Percentiles rank a stretch among this genome's conserved stretches.
Conservation (phyloP, 2,329 filamentous ascomycete species). For the Neurospora crassa region DNA sequence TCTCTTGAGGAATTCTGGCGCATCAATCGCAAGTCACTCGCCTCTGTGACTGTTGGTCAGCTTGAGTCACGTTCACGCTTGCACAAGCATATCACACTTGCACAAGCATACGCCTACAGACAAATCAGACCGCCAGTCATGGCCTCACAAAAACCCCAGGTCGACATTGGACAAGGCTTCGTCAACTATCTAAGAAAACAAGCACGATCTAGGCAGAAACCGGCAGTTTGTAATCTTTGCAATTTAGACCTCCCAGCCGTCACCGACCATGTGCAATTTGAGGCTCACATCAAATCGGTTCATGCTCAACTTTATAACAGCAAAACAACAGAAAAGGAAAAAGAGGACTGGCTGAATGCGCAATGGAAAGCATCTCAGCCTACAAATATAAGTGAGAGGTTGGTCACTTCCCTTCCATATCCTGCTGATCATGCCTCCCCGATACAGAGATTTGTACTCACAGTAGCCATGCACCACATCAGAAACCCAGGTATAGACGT, state of each 20-base stretch:
- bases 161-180: not conserved
- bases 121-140: not conserved
- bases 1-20: not conserved
- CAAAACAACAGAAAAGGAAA: slow-evolving; percentile 6
- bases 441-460: not conserved
- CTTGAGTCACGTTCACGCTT: not conserved
- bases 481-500: slow-evolving; percentile 1
- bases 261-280: slow-evolving; percentile 1
- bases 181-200: not conserved
- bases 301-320: slow-evolving; percentile 8
- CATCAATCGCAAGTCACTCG: not conserved
- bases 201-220: not conserved
- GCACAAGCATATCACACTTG: not conserved
- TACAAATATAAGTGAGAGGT: slow-evolving; percentile 7
- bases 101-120: not conserved
- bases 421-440: not conserved
- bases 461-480: slow-evolving; percentile 3
- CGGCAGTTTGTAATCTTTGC: slow-evolving; percentile 6
- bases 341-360: not conserved
- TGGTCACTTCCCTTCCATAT: not conserved
- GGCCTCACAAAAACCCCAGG: not conserved
- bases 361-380: slow-evolving; percentile 8
- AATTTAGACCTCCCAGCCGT: slow-evolving; percentile 1
- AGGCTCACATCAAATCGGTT: slow-evolving; percentile 3
- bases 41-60: not conserved